Base-by-base conservation (phyloP, 179 eudicot genomes). In the Nepenthes alata region DNA sequence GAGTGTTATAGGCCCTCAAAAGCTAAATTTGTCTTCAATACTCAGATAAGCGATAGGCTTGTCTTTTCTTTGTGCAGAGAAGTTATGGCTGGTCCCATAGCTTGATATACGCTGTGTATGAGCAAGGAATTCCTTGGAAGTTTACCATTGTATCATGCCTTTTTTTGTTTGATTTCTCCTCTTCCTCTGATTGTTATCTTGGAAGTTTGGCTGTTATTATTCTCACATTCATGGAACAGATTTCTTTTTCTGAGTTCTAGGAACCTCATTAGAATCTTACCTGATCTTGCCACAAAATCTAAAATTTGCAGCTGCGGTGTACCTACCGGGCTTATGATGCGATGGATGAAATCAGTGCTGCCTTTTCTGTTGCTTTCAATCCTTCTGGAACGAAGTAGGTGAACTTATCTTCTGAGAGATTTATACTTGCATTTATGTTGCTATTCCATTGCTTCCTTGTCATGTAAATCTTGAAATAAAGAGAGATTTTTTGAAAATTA, bases 311-410 rank as follows among this genome's bases (percentile, higher is more conserved):
- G 97, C 69, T 93, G 41, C 97, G 98, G 7, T 93, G 98, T 77
- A 93, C 97, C 6, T 93, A 93, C 72, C 88, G 98, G 71, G 97
- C 98, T 41, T 93, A 83, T 75, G 96, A 93, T 83, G 88, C 84
- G 63, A 85, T 90, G 97, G 98, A 93, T 72, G 98, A 93, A 77
- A 93, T 93, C 47, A 77, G 94, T 69, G 97, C 98, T 74, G 98
- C 98, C 51, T 85, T 78, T 74, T 87, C 88, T 55, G 67, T 93
- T 70, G 97, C 87, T 59, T 93, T 93, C 75, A 93, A 87, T 64
- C 95, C 95, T 56, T 61, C 72, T 62, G 98, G 91, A 65, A 79
- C 75, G 56, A 93, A 90, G 98, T 93, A 87, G 80, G 82, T 58
- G 51, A 25, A 58, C 50, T 49, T 52, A 57, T 45, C 9, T 53